These are phyloP conservation scores for Globisporangium spiculum DNA, from an alignment of 352 stramenopile species.

Conservation along the genomic window DNA sequence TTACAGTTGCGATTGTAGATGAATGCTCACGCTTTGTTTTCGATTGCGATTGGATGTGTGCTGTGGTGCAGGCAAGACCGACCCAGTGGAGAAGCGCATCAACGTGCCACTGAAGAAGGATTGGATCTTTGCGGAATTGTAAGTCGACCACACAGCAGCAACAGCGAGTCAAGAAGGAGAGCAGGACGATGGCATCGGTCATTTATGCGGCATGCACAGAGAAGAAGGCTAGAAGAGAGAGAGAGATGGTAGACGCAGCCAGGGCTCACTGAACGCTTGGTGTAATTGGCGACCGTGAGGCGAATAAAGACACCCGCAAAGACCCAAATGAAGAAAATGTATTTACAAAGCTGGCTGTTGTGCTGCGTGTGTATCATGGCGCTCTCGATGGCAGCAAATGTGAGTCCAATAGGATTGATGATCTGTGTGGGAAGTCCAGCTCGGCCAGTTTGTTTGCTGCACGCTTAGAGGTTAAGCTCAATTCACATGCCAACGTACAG, in stretches of 20 bases:
- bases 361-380: neutral
- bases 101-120: constrained; percentile 78
- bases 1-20: constrained; percentile 2
- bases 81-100: constrained; percentile 70
- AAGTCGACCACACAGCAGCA: neutral
- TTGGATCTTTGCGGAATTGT: constrained; percentile 36
- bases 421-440: no score
- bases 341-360: constrained; percentile 4
- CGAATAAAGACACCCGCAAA: constrained; percentile 6
- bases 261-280: neutral
- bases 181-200: neutral
- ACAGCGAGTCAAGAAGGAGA: neutral
- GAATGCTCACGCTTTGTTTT: neutral
- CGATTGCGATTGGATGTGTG: neutral
- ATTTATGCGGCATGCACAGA: neutral
- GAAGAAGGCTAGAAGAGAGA: neutral
- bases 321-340: constrained; percentile 3
- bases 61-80: constrained; percentile 51
- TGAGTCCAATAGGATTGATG: no score
- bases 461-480: no score
- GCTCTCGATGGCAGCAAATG: neutral
- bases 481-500: no score
- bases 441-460: no score
- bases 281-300: constrained; percentile 8
- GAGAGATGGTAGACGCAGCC: neutral